Conservation (phyloP, 257 asterid species). For the Solanum pimpinellifolium region DNA sequence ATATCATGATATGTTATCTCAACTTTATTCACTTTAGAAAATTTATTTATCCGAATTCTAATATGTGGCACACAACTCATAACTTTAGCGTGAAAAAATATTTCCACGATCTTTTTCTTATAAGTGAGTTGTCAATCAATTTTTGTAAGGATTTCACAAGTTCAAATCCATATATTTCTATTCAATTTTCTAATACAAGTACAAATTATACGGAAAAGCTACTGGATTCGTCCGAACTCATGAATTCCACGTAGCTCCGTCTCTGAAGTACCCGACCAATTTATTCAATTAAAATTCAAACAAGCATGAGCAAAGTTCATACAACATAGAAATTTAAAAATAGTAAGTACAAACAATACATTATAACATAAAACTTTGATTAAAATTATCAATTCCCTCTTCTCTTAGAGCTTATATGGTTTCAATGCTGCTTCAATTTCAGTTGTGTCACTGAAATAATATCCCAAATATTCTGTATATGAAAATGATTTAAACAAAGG, state of each 20-base stretch:
- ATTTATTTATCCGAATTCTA: neutral
- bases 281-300: neutral
- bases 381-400: neutral
- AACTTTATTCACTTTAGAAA: neutral
- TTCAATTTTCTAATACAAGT: too few relatives aligned
- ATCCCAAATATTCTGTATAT: neutral
- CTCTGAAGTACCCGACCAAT: neutral
- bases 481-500: neutral
- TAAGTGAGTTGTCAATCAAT: too few relatives aligned
- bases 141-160: too few relatives aligned
- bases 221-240: too few relatives aligned
- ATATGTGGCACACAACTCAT: neutral
- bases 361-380: neutral
- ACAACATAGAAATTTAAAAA: neutral
- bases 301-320: neutral
- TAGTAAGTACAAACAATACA: neutral
- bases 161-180: too few relatives aligned
- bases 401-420: neutral
- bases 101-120: too few relatives aligned
- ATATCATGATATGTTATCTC: too few relatives aligned
- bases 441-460: neutral
- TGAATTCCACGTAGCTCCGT: too few relatives aligned
- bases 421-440: neutral
- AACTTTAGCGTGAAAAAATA: too few relatives aligned
- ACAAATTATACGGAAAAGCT: too few relatives aligned